Percentiles rank a stretch among this genome's conserved stretches.
Conservation (phyloP, 805 yeast species). For the Candida yuanshanica region DNA sequence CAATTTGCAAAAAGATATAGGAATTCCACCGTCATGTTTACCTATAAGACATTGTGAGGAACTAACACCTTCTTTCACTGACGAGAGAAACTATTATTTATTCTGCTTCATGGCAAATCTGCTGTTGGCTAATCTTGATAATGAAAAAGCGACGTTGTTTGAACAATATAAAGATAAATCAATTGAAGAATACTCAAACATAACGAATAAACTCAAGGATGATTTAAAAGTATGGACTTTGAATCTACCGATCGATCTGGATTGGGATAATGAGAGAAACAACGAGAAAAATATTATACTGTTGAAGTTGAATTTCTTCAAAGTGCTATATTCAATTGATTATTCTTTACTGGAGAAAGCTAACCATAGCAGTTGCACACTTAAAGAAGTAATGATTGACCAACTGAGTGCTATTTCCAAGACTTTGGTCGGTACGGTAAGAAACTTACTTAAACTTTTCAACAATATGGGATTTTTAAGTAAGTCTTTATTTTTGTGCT, state of each 20-base stretch:
- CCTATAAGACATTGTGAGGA: not conserved
- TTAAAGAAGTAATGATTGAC: not conserved
- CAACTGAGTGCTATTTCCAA: not conserved
- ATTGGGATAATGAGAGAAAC: not conserved
- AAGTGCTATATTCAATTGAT: not conserved
- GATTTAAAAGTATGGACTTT: not conserved
- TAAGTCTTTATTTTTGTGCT: not conserved
- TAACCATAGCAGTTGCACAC: not conserved
- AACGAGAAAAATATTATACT: not conserved
- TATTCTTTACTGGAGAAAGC: not conserved
- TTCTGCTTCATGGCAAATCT: conserved; percentile 5
- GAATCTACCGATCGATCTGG: not conserved
- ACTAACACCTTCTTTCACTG: not conserved
- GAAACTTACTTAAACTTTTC: not conserved
- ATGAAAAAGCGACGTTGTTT: not conserved
- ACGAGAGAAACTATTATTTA: conserved; percentile 1
- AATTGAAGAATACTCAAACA: not conserved
- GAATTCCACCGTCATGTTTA: not conserved
- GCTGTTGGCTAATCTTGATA: not conserved
- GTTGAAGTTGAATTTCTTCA: not conserved
- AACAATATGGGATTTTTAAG: not conserved
- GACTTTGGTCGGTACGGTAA: not conserved
- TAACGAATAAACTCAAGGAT: not conserved
- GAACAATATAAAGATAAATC: not conserved
- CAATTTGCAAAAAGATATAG: not conserved